Evolutionary conservation across 1,139 yeast species (phyloP), one percentile per base, ranked within the genome.

Genomic region (Schwanniomyces etchellsii): DNA sequence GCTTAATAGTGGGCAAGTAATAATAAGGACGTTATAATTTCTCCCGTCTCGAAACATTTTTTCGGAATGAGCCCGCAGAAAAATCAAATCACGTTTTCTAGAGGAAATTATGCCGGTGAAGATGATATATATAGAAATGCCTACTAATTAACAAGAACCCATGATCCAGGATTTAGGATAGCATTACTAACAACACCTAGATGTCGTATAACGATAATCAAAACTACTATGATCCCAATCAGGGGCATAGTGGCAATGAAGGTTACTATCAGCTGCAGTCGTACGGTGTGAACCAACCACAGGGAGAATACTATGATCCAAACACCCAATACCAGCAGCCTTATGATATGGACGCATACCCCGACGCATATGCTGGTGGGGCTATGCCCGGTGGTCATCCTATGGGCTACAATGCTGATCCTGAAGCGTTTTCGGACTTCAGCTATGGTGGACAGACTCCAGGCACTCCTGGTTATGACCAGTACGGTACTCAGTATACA

Each of bases 381-480:
- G 59, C 55, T 30, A 46, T 39, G 45, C 59, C 41, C 36, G 53
- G 42, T 32, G 75, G 71, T 42, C 78, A 72, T 47, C 67, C 64
- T 33, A 61, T 57, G 44, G 70, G 63, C 29, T 73, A 69, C 49
- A 68, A 60, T 39, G 73, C 73, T 38, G 82, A 77, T 46, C 81
- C 80, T 10, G 93, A 81, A 56, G 84, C 84, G 32, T 82, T 81
- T 43, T 77, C 86, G 20, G 91, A 81, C 52, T 81, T 81, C 50
- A 73, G 82, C 43, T 80, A 81, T 47, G 84, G 84, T 20, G 78
- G 77, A 36, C 84, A 79, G 42, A 71, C 80, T 32, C 81, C 84
- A 22, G 86, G 86, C 31, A 60, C 69, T 32, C 70, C 77, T 20
- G 79, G 79, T 17, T 80, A 79, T 49, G 86, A 79, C 51, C 85